A percentile compares a stretch with the other conserved stretches of the same genome.
Evolutionary conservation across 1,139 yeast species (phyloP).

Genomic region (Suhomyces anneliseae): DNA sequence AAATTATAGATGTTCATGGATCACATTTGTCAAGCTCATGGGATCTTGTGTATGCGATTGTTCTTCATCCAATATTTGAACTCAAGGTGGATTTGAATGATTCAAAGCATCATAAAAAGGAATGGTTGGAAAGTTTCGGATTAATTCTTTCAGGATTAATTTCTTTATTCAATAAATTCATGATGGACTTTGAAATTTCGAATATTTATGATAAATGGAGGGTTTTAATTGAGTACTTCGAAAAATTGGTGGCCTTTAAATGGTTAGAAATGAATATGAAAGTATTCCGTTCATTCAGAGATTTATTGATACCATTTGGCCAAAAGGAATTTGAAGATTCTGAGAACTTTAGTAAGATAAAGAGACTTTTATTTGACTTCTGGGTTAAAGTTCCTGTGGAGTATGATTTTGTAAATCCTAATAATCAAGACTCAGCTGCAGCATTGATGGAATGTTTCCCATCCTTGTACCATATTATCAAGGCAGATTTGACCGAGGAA

Average conservation of each 20-base stretch:
- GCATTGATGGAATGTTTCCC: conserved; percentile 53
- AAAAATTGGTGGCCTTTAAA: conserved; percentile 35
- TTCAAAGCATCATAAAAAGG: conserved; percentile 24
- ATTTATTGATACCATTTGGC: conserved; percentile 34
- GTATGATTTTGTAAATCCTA: conserved; percentile 54
- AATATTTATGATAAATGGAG: conserved; percentile 39
- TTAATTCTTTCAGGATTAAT: conserved; percentile 62
- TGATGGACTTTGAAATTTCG: conserved; percentile 27
- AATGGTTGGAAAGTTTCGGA: conserved; percentile 58
- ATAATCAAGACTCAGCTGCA: conserved; percentile 58
- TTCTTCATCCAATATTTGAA: conserved; percentile 37
- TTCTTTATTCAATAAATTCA: conserved; percentile 47
- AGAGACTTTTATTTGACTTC: conserved; percentile 52
- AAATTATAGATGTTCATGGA: conserved; percentile 81
- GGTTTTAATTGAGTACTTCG: conserved; percentile 50
- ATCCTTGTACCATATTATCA: conserved; percentile 39
- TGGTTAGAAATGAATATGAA: conserved; percentile 51
- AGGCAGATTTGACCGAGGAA: conserved; percentile 24
- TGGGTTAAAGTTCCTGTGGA: conserved; percentile 65
- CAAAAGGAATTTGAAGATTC: not conserved
- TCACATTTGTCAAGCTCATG: conserved; percentile 51
- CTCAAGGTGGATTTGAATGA: conserved; percentile 16
- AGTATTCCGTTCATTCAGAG: conserved; percentile 53
- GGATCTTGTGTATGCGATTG: conserved; percentile 54
- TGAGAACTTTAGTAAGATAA: conserved; percentile 22